Conservation (phyloP, 805 yeast species). For the Candida sanyiensis region DNA sequence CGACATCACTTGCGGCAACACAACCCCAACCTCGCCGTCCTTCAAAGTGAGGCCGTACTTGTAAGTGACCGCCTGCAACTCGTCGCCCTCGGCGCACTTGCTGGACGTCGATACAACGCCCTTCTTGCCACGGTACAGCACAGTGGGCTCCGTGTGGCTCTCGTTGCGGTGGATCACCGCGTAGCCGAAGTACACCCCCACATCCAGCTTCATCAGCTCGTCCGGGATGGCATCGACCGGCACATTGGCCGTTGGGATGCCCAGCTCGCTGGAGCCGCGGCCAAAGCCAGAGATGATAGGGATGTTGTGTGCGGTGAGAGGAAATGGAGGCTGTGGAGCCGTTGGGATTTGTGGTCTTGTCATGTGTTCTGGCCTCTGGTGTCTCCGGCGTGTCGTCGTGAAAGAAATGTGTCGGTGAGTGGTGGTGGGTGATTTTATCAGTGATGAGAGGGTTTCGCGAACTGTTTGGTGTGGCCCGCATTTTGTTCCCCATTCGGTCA, state of each 20-base stretch:
- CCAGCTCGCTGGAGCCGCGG: conserved; percentile 88
- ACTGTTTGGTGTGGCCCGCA: no score
- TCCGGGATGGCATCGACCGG: conserved; percentile 44
- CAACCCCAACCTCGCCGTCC: conserved; percentile 35
- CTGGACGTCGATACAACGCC: conserved; percentile 16
- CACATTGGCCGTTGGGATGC: conserved; percentile 93
- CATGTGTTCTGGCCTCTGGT: conserved; percentile 8
- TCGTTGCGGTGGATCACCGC: conserved; percentile 31
- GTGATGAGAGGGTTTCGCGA: no score
- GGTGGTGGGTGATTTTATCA: no score
- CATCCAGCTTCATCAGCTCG: conserved; percentile 37
- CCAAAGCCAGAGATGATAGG: conserved; percentile 81
- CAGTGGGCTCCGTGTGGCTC: not conserved
- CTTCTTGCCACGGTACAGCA: conserved; percentile 3
- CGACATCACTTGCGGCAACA: conserved; percentile 88
- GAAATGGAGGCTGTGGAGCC: conserved; percentile 40
- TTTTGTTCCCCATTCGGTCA: no score
- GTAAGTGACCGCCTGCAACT: conserved; percentile 43
- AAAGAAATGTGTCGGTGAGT: no score
- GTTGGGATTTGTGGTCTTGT: conserved; percentile 34
- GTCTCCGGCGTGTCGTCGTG: no score
- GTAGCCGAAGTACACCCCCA: conserved; percentile 93
- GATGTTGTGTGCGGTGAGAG: conserved; percentile 40
- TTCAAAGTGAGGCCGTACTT: conserved; percentile 53
- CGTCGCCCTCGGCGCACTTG: conserved; percentile 26